Evolutionary conservation across 108 stramenopile genomes (phyloP).

Genomic region (Cyclotella baltica): DNA sequence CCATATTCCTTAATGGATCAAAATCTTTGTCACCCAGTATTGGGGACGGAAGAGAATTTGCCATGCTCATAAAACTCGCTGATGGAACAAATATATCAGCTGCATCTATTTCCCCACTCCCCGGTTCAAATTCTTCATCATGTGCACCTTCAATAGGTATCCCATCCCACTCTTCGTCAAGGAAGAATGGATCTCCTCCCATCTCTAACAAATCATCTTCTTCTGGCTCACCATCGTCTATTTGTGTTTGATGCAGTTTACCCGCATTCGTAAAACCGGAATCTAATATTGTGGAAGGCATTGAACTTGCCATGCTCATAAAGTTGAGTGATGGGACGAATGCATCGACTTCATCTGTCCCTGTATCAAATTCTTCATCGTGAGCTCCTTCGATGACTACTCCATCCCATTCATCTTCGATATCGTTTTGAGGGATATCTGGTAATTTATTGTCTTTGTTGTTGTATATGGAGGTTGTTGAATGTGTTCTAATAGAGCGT

Average conservation of each 20-base stretch:
- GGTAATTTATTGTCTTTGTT: background rate
- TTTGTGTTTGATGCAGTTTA: conserved; percentile 5
- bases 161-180: background rate
- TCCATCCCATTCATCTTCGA: conserved; percentile 16
- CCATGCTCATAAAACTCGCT: conserved; percentile 10
- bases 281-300: conserved; percentile 5
- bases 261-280: conserved; percentile 4
- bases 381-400: conserved; percentile 20
- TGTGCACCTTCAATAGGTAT: background rate
- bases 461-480: background rate
- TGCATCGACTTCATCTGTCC: background rate
- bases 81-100: conserved; percentile 16
- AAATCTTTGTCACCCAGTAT: background rate
- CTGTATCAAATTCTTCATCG: conserved; percentile 23
- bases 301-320: conserved; percentile 10
- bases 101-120: background rate
- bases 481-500: background rate
- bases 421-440: background rate
- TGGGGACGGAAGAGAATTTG: background rate
- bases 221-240: background rate
- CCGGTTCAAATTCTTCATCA: conserved; percentile 11
- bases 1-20: conserved; percentile 15
- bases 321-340: conserved; percentile 7
- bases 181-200: conserved; percentile 26
- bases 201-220: conserved; percentile 26